phyloP scores from a whole-genome alignment of 1,284 basidiomycete genomes.

The Entoloma clypeatum region DNA sequence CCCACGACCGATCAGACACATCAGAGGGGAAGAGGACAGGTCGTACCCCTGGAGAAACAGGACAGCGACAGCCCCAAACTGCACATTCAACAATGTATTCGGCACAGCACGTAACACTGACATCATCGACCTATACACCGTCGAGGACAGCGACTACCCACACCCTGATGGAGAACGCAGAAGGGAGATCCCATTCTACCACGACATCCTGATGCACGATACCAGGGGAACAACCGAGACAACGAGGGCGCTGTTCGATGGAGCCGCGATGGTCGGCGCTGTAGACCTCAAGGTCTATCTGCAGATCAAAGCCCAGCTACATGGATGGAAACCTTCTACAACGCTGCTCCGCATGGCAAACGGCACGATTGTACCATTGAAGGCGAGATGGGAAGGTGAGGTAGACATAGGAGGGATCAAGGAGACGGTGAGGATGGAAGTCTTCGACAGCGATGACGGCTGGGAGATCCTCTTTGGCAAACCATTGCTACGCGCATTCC shows the following conservation, averaged over 20 bases:
- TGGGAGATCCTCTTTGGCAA: conserved; percentile 34
- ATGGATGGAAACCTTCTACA: conserved; percentile 13
- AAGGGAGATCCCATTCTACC: conserved; percentile 8
- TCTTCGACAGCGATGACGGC: conserved; percentile 29
- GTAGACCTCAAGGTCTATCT: conserved; percentile 20
- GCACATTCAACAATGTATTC: too few species aligned
- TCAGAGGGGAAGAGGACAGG: too few species aligned
- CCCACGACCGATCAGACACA: too few species aligned
- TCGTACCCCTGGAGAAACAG: too few species aligned
- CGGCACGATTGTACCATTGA: conserved; percentile 22
- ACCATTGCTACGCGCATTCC: conserved; percentile 24
- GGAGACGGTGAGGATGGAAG: conserved; percentile 24
- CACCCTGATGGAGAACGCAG: background rate
- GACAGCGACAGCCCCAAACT: too few species aligned
- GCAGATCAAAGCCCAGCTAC: conserved; percentile 16
- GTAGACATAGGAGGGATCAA: conserved; percentile 17
- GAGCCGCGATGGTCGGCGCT: conserved; percentile 28
- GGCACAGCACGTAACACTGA: too few species aligned
- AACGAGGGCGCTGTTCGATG: conserved; percentile 22
- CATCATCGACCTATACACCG: too few species aligned
- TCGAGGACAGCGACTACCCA: too few species aligned
- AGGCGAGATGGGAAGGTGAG: conserved; percentile 24
- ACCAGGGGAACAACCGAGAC: background rate
- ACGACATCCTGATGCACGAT: conserved; percentile 4
- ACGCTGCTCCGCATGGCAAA: conserved; percentile 28